Evolutionary conservation across 2,329 filamentous ascomycete genomes (phyloP).

Genomic region (Cadophora sp.): DNA sequence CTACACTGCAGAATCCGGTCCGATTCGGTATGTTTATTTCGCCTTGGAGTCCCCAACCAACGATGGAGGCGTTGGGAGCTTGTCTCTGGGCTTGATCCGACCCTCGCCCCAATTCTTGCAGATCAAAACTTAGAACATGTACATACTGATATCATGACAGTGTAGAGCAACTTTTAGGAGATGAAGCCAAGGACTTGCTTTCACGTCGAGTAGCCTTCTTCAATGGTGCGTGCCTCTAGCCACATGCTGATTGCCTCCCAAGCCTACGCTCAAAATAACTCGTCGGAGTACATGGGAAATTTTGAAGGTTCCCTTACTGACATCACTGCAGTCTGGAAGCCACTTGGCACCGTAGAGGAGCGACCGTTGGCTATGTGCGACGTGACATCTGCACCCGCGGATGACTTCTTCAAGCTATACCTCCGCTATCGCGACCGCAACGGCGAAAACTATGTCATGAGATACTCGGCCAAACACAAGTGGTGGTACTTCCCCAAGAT

Average conservation of each 20-base stretch:
- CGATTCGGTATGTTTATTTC: neutral
- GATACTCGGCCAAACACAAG: slow-evolving; percentile 23
- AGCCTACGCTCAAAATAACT: too few species aligned
- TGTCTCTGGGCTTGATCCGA: too few species aligned
- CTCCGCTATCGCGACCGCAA: slow-evolving; percentile 28
- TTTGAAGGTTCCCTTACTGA: neutral
- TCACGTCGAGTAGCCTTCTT: slow-evolving; percentile 32
- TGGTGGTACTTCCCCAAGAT: slow-evolving; percentile 33
- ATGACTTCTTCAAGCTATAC: slow-evolving; percentile 33
- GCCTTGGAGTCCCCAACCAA: neutral
- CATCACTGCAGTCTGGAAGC: slow-evolving; percentile 24
- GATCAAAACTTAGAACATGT: neutral
- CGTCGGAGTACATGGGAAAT: neutral
- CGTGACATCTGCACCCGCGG: slow-evolving; percentile 23
- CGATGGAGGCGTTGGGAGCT: neutral
- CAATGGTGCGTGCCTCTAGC: slow-evolving; percentile 11
- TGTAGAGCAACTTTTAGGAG: slow-evolving; percentile 24
- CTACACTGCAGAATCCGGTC: slow-evolving; percentile 22
- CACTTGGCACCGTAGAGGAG: slow-evolving; percentile 25
- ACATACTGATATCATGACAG: neutral
- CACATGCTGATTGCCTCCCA: neutral
- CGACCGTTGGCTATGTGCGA: slow-evolving; percentile 32
- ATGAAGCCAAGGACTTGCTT: slow-evolving; percentile 26
- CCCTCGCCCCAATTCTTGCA: too few species aligned
- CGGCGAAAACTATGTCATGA: slow-evolving; percentile 34